phyloP scores from a whole-genome alignment of 139 green algal species.

The Picochlorum sp. region DNA sequence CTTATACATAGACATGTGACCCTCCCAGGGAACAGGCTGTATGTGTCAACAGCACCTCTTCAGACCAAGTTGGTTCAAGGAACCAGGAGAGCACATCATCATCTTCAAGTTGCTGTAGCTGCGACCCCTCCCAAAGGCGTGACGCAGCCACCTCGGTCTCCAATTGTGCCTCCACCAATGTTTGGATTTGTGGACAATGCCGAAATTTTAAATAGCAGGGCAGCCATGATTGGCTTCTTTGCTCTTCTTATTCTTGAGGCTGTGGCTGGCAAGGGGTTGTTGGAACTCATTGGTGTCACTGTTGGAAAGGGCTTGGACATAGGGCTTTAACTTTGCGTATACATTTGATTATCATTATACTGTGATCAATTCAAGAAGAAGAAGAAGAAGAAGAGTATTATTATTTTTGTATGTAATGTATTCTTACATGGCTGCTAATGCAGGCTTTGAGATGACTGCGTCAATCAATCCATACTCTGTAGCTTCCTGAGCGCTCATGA shows the following conservation, averaged over 20 bases:
- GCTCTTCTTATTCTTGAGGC: slow-evolving; percentile 65
- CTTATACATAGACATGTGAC: not conserved
- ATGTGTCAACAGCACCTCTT: not conserved
- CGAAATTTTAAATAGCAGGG: slow-evolving; percentile 70
- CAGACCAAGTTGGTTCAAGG: not conserved
- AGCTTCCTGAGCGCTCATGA: slow-evolving; percentile 93
- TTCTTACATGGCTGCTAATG: not conserved
- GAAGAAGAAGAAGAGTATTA: not conserved
- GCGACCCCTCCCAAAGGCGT: slow-evolving; percentile 39
- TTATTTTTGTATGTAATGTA: too few relatives aligned
- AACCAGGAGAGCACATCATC: not conserved
- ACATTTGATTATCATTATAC: not conserved
- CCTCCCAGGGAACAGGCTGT: not conserved
- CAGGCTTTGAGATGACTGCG: slow-evolving; percentile 59
- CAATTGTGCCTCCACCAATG: slow-evolving; percentile 26
- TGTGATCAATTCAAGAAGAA: too few relatives aligned
- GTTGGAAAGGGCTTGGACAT: slow-evolving; percentile 62
- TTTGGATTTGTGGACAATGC: slow-evolving; percentile 72
- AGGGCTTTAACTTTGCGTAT: slow-evolving; percentile 48
- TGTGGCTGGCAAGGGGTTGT: slow-evolving; percentile 52
- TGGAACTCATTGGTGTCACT: slow-evolving; percentile 59
- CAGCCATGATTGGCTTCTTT: slow-evolving; percentile 84
- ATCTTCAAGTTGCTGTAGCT: not conserved
- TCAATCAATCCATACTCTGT: slow-evolving; percentile 96
- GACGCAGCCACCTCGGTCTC: slow-evolving; percentile 36